Evolutionary conservation across 768 basidiomycete genomes (phyloP).

Genomic region (Panellus pusillus): DNA sequence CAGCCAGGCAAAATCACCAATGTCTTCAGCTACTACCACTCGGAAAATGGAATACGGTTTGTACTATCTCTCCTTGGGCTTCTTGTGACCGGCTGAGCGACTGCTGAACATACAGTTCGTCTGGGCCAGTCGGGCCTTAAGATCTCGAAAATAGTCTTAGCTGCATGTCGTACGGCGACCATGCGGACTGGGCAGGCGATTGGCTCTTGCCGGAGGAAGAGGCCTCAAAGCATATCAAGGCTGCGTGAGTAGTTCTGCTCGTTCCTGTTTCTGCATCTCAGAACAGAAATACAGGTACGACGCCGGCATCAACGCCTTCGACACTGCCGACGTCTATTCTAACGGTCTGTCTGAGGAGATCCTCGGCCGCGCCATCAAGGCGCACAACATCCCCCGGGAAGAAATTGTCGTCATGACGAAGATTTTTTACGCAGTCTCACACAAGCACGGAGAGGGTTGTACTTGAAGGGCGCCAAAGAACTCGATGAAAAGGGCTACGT

Average conservation of each 20-base stretch:
- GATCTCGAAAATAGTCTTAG: slow-evolving; percentile 41
- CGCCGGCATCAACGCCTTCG: slow-evolving; percentile 31
- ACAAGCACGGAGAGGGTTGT: slow-evolving; percentile 40
- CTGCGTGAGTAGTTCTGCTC: slow-evolving; percentile 11
- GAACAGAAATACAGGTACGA: slow-evolving; percentile 29
- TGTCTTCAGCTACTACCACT: not conserved
- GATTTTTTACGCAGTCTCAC: slow-evolving; percentile 36
- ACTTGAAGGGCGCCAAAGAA: slow-evolving; percentile 12
- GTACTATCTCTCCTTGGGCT: not conserved
- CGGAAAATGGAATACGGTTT: slow-evolving; percentile 4
- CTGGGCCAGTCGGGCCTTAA: slow-evolving; percentile 28
- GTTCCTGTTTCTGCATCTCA: not conserved
- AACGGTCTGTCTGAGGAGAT: slow-evolving; percentile 39
- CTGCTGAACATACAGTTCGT: not conserved
- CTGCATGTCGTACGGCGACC: slow-evolving; percentile 31
- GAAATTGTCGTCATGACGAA: slow-evolving; percentile 46
- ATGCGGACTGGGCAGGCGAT: slow-evolving; percentile 21
- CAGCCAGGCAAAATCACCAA: not conserved
- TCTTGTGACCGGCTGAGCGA: not conserved
- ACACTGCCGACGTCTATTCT: slow-evolving; percentile 24
- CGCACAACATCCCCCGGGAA: slow-evolving; percentile 36
- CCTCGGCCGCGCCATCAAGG: slow-evolving; percentile 39
- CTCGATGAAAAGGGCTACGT: slow-evolving; percentile 43
- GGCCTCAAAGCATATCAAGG: slow-evolving; percentile 11
- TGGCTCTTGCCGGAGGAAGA: slow-evolving; percentile 36